Percentiles rank a stretch among this genome's conserved stretches.
phyloP scores from a whole-genome alignment of 805 yeast species.

The Saturnispora kantuleensis region DNA sequence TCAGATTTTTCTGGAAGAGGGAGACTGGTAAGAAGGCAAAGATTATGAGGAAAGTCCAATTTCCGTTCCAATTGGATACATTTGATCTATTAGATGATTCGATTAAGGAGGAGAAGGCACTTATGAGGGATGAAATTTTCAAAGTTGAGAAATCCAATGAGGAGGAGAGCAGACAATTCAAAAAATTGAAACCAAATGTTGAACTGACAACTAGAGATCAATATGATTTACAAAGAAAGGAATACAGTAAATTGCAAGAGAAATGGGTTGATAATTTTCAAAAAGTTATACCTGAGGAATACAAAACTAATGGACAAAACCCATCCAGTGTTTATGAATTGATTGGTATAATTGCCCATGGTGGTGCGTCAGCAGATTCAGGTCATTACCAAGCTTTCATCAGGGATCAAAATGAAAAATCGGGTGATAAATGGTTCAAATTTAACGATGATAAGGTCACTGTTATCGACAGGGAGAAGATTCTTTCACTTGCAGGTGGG shows the following conservation, averaged over 20 bases:
- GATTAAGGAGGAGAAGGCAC: slow-evolving; percentile 54
- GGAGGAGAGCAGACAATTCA: slow-evolving; percentile 64
- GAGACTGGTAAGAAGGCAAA: slow-evolving; percentile 86
- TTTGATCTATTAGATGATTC: slow-evolving; percentile 79
- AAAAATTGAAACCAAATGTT: slow-evolving; percentile 41
- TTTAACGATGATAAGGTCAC: slow-evolving; percentile 89
- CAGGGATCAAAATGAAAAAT: slow-evolving; percentile 52
- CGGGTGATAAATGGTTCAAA: slow-evolving; percentile 81
- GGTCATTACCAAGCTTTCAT: slow-evolving; percentile 95
- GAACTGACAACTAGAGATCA: slow-evolving; percentile 43
- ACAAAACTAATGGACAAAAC: slow-evolving; percentile 52
- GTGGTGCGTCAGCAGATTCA: slow-evolving; percentile 91
- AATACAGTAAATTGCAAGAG: slow-evolving; percentile 34
- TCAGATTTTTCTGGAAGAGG: slow-evolving; percentile 92
- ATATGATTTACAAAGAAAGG: slow-evolving; percentile 43
- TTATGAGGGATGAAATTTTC: slow-evolving; percentile 68
- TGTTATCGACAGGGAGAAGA: slow-evolving; percentile 66
- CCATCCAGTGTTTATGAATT: slow-evolving; percentile 84
- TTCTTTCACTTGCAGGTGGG: slow-evolving; percentile 88
- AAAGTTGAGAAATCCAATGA: slow-evolving; percentile 63
- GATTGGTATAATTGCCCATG: slow-evolving; percentile 78
- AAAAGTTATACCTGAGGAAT: slow-evolving; percentile 31
- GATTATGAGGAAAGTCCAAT: slow-evolving; percentile 85
- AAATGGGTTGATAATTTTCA: slow-evolving; percentile 41
- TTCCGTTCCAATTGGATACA: slow-evolving; percentile 87